phyloP scores from a whole-genome alignment of 2,329 filamentous ascomycete genomes.

The Phialocephala sp. region DNA sequence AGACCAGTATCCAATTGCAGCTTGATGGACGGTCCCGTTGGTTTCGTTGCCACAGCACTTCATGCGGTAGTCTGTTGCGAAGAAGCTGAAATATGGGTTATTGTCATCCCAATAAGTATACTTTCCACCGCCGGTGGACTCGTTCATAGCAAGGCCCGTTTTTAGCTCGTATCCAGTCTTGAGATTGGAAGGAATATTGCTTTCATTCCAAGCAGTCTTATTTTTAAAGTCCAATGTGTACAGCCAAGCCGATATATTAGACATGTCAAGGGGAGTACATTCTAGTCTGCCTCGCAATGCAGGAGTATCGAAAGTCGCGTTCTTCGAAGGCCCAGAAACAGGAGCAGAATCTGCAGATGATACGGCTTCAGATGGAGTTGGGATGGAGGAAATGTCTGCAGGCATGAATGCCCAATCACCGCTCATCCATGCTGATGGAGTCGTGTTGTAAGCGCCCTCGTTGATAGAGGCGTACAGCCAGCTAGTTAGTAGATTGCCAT shows the following conservation, averaged over 20 bases:
- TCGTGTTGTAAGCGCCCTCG: constrained; percentile 14
- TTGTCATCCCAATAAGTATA: constrained; percentile 14
- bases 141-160: background rate
- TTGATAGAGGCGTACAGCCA: constrained; percentile 22
- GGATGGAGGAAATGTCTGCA: background rate
- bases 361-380: background rate
- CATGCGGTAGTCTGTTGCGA: constrained; percentile 16
- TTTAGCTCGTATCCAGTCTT: constrained; percentile 29
- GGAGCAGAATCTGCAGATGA: background rate
- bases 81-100: constrained; percentile 24
- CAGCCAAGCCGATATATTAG: constrained; percentile 27
- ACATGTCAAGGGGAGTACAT: constrained; percentile 28
- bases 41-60: constrained; percentile 26
- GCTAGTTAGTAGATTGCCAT: constrained; percentile 20
- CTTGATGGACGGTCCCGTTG: constrained; percentile 16
- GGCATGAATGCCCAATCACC: constrained; percentile 28
- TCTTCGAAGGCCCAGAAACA: constrained; percentile 6
- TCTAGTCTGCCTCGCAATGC: constrained; percentile 23
- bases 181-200: constrained; percentile 21
- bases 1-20: constrained; percentile 27
- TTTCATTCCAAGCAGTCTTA: constrained; percentile 13
- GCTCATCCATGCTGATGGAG: constrained; percentile 22
- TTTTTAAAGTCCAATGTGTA: constrained; percentile 25
- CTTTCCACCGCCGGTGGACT: constrained; percentile 1
- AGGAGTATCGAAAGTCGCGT: constrained; percentile 23